phyloP scores from a whole-genome alignment of 257 asterid genomes.

The Nicotiana obtusifolia region DNA sequence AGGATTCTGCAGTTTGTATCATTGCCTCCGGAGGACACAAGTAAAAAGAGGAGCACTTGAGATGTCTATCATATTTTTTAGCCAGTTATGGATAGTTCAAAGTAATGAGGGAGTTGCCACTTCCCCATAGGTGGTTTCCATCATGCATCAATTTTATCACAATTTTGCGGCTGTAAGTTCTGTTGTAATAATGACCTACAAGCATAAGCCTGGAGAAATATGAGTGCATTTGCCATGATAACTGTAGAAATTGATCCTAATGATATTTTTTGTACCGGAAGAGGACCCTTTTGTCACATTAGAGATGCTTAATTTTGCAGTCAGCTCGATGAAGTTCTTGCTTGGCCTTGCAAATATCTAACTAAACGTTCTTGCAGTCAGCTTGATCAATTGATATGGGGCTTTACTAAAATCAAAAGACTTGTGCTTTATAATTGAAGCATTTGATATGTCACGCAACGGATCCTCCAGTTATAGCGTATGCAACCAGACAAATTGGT shows the following conservation, averaged over 20 bases:
- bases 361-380: neutral
- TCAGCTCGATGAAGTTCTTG: neutral
- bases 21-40: conserved; percentile 57
- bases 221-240: neutral
- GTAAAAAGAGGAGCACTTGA: conserved; percentile 25
- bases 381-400: neutral
- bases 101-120: neutral
- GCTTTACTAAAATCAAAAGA: neutral
- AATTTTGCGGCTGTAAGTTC: conserved; percentile 1
- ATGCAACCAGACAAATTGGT: no score
- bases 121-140: neutral
- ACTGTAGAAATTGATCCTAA: neutral
- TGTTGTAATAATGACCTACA: neutral
- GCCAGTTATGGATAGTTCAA: neutral
- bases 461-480: no score
- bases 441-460: no score
- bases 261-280: neutral
- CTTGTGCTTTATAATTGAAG: neutral
- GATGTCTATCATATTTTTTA: neutral
- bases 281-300: neutral
- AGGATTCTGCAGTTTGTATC: conserved; percentile 59
- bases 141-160: neutral
- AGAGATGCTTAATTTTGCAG: neutral
- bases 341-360: neutral
- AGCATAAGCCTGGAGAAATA: neutral